Evolutionary conservation across 129 eudicot genomes (phyloP), one percentile per base, ranked within the genome.

Genomic region (Lonicera japonica): DNA sequence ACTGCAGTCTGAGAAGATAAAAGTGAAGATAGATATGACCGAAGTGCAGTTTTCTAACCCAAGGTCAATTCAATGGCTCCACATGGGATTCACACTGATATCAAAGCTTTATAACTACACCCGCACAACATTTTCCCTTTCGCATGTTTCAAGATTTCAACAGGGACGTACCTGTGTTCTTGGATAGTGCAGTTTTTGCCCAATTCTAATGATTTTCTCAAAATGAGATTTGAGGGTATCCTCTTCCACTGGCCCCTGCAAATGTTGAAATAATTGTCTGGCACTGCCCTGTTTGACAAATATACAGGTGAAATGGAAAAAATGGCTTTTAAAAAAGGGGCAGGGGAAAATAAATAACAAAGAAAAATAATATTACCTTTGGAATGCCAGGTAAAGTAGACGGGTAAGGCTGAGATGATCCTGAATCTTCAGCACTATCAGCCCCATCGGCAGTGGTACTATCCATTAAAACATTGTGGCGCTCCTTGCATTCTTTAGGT

Each of bases 341-440:
- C 13, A 54, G 45, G 41, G 48, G 41, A 22, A 19, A 18, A 43
- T 29, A 62, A 13, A 19, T 3, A 34, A 14, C 13, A 43, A 43
- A 43, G 50, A 43, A 10, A 43, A 43, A 8, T 8, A 43, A 43
- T 10, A 43, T 43, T 78, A 75, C 99, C 95, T 94, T 88, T 0
- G 96, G 99, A 70, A 94, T 94, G 68, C 99, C 95, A 34, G 99
- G 92, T 80, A 94, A 77, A 23, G 96, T 88, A 72, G 96, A 88
- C 10, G 81, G 87, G 79, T 88, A 94, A 63, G 95, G 89, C 53
- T 94, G 96, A 71, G 95, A 94, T 43, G 92, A 80, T 53, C 95
- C 96, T 25, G 96, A 94, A 77, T 88, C 95, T 38, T 94, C 99
- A 52, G 89, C 95, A 43, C 99, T 88, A 70, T 88, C 99, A 24